phyloP scores from a whole-genome alignment of 2,329 filamentous ascomycete species.

The Hirsutella rhossiliensis region DNA sequence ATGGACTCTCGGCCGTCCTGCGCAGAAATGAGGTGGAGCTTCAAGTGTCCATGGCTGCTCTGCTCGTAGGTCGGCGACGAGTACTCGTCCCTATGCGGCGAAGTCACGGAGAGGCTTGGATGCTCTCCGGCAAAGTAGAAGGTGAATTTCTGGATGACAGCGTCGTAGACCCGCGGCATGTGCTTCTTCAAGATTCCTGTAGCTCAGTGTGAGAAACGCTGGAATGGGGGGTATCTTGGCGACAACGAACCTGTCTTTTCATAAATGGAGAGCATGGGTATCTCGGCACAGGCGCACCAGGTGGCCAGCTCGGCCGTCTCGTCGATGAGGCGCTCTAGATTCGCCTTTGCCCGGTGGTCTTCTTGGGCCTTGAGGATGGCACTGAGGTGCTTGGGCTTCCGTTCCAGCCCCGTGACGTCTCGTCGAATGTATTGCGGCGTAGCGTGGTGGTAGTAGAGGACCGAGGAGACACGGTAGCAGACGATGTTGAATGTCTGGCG shows the following conservation, averaged over 20 bases:
- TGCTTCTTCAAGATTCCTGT: constrained; percentile 80
- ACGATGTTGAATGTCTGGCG: constrained; percentile 71
- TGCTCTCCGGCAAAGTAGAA: constrained; percentile 75
- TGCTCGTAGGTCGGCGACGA: constrained; percentile 14
- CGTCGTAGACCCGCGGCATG: constrained; percentile 71
- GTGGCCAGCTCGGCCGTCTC: constrained; percentile 86
- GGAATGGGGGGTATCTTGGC: neutral
- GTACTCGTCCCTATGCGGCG: constrained; percentile 28
- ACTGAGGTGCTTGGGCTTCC: constrained; percentile 76
- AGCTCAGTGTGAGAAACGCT: neutral
- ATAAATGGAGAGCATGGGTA: constrained; percentile 80
- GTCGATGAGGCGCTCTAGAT: constrained; percentile 73
- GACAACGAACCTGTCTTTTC: constrained; percentile 64
- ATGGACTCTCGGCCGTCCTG: constrained; percentile 88
- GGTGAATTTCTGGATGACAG: constrained; percentile 66
- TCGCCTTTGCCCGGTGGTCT: constrained; percentile 56
- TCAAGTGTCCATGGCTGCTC: constrained; percentile 29
- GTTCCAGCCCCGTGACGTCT: constrained; percentile 64
- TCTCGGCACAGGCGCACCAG: constrained; percentile 85
- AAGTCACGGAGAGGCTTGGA: constrained; percentile 51
- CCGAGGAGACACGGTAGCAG: constrained; percentile 62
- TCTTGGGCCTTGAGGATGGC: constrained; percentile 69
- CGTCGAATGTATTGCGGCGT: constrained; percentile 85
- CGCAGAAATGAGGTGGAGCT: constrained; percentile 68
- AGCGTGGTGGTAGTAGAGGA: constrained; percentile 90